These are phyloP conservation scores for Termitomyces sp. DNA, from an alignment of 768 basidiomycete species.

Conservation along the genomic window DNA sequence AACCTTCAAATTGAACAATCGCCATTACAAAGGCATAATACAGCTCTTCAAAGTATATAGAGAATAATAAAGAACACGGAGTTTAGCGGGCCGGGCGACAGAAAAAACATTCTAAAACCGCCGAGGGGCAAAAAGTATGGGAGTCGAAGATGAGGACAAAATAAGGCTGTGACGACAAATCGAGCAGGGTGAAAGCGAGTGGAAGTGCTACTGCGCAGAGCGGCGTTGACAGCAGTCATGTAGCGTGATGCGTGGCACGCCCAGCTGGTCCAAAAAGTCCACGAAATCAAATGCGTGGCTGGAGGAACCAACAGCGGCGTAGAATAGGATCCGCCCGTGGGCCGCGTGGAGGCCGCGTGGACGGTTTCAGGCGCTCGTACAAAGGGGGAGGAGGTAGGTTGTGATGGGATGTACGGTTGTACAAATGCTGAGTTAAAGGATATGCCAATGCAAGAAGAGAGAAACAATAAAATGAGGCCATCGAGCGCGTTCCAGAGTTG, in stretches of 20 bases:
- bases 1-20: not conserved
- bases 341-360: not conserved
- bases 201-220: constrained; percentile 3
- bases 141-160: not conserved
- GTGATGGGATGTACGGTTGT: constrained; percentile 7
- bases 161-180: constrained; percentile 14
- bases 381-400: not conserved
- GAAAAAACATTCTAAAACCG: not conserved
- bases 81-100: not conserved
- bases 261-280: not conserved
- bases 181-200: constrained; percentile 10
- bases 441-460: constrained; percentile 9
- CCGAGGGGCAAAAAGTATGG: not conserved
- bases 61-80: not conserved
- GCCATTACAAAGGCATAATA: constrained; percentile 3
- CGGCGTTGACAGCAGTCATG: not conserved
- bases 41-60: constrained; percentile 8
- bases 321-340: not conserved
- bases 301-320: not conserved
- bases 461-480: not conserved
- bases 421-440: constrained; percentile 13
- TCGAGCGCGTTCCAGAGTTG: not conserved
- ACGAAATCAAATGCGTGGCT: not conserved
- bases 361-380: not conserved
- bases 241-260: not conserved